A percentile compares a stretch with the other conserved stretches of the same genome.
These are phyloP conservation scores for Phytopythium boreale DNA, from an alignment of 352 stramenopile genomes.

Conservation along the genomic window DNA sequence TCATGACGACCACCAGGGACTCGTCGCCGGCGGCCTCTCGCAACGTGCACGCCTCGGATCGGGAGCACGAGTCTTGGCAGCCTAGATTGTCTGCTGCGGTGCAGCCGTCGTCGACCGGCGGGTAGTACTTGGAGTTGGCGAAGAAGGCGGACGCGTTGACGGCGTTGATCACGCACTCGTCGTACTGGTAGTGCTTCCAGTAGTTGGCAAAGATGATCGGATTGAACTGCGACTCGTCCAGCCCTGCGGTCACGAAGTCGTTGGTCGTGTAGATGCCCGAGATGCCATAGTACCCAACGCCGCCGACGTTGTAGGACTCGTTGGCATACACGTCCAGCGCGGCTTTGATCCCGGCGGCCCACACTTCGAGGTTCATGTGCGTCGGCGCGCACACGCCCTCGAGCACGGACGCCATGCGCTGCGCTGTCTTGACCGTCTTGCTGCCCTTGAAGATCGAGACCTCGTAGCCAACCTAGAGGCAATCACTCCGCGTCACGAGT, in stretches of 20 bases:
- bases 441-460: slow-evolving; percentile 20
- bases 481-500: neutral
- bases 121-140: slow-evolving; percentile 29
- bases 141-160: slow-evolving; percentile 22
- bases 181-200: slow-evolving; percentile 47
- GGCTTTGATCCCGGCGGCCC: slow-evolving; percentile 30
- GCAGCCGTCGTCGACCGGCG: slow-evolving; percentile 22
- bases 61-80: slow-evolving; percentile 44
- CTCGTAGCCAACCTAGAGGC: slow-evolving; percentile 20
- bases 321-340: slow-evolving; percentile 42
- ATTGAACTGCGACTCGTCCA: slow-evolving; percentile 7
- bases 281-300: slow-evolving; percentile 35
- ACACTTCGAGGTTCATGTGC: slow-evolving; percentile 60
- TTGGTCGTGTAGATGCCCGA: slow-evolving; percentile 47
- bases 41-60: slow-evolving; percentile 36
- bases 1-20: slow-evolving; percentile 49
- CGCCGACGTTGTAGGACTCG: slow-evolving; percentile 35
- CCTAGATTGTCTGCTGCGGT: slow-evolving; percentile 29
- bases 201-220: slow-evolving; percentile 34
- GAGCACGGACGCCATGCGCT: slow-evolving; percentile 32
- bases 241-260: slow-evolving; percentile 24
- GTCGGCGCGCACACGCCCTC: slow-evolving; percentile 42
- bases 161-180: slow-evolving; percentile 31
- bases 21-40: slow-evolving; percentile 24
- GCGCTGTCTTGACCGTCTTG: slow-evolving; percentile 9